Base-by-base conservation (phyloP, 768 basidiomycete species). In the Baorangia bicolor region DNA sequence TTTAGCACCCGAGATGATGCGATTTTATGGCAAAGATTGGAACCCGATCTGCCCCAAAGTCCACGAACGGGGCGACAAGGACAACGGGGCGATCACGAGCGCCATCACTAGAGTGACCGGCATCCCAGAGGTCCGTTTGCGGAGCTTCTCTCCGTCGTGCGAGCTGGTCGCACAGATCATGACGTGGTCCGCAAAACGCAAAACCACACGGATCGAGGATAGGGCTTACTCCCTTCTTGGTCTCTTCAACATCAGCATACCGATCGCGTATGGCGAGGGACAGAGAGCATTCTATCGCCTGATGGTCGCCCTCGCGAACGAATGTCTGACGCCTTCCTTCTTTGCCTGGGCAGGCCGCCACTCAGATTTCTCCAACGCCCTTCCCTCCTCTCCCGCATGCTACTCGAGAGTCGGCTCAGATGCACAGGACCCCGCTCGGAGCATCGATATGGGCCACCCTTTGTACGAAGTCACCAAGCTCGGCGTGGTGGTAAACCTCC, bases 21-120 rank as follows among this genome's bases (percentile, higher is more conserved):
- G 38, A n/a, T 64, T 63, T 4, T 63, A 56, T 14, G 63, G 63
- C 13, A 50, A 33, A 37, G 28, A 54, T 11, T 61, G 63, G 63
- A 47, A 31, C 16, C 40, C 48, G 18, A 52, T 62, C 49, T 62
- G 25, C 20, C 16, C 50, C 7, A 16, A 39, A 33, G 13, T 10
- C 46, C 28, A n/a, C 5, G 42, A 51, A 20, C 23, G 23, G 18
- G 46, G 47, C 4, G 58, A 59, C 20, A 59, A 59, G 30, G 57
- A 38, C 11, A 49, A 53, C 38, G 23, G 40, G 14, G 33, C 20
- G 16, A 53, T 59, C 35, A 30, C 23, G 4, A n/a, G 38, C 33
- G 48, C 47, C 39, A 49, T 54, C 42, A 49, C 51, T 0, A 39
- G 42, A 28, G 57, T 49, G 13, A 60, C 52, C 18, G 58, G 44